Evolutionary conservation across 2,329 filamentous ascomycete species (phyloP), one percentile per base, ranked within the genome.

Genomic region (Aspergillus carbonarius): DNA sequence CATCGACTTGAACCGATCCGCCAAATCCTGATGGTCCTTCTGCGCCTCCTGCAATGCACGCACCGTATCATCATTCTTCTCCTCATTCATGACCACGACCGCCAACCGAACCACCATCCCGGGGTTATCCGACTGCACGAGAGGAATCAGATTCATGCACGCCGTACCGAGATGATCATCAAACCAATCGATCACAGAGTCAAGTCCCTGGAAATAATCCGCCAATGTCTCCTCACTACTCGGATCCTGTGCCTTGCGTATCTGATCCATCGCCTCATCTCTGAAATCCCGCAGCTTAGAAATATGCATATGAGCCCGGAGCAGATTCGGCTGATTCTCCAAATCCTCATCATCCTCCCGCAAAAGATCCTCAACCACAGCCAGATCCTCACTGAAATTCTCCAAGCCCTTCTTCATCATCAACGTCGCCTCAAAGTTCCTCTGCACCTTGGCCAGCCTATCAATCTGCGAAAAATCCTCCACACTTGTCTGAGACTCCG

Each of bases 401-500:
- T 96, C 91, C 68, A 99, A 85, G 68, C 96, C 93, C 67, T 84
- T 86, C 73, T 93, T 92, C 92, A 99, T 97, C 68, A 89, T 87
- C 79, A 97, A 89, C 60, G 96, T 93, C 47, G 92, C 91, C 69
- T 90, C 91, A 73, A 99, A 99, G 78, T 99, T 97, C 63, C 93
- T 86, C 78, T 99, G 95, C 34, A 80, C 74, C 61, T 75, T 70
- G 6, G 78, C 78, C 48, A 80, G 64, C 54, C 76, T 74, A 56
- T 80, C 78, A 65, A 96, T 95, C 77, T 96, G 91, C 56, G 93
- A 93, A 76, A 99, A 98, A 80, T 99, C 95, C 71, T 90, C 88
- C 70, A 99, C 96, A 87, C 97, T 97, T 73, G 91, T 92, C 80
- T 98, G 93, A 55, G 93, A 93, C 78, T 99, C 96, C 63, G 93